These are phyloP conservation scores for Botrytis paeoniae DNA, from an alignment of 2,329 filamentous ascomycete genomes.

Conservation along the genomic window DNA sequence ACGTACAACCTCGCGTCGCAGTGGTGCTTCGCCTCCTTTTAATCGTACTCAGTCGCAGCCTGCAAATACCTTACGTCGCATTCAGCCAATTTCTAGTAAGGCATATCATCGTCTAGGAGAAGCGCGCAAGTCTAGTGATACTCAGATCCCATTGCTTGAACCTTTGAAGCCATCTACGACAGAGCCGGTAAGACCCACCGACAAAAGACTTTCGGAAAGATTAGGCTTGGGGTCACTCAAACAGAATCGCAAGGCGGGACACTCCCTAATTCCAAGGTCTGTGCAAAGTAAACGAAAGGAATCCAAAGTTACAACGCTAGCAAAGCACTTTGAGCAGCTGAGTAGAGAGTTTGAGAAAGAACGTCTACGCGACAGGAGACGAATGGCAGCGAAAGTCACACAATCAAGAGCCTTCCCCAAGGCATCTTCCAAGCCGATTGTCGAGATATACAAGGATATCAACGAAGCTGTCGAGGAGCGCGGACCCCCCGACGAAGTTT, in stretches of 20 bases:
- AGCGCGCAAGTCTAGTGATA: slow-evolving; percentile 24
- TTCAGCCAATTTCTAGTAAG: slow-evolving; percentile 28
- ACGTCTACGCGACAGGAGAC: slow-evolving; percentile 77
- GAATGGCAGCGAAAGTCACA: slow-evolving; percentile 72
- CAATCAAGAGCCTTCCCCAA: slow-evolving; percentile 80
- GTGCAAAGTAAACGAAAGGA: slow-evolving; percentile 67
- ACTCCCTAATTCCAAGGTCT: slow-evolving; percentile 87
- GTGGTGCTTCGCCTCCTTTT: slow-evolving; percentile 35
- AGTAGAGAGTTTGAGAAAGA: slow-evolving; percentile 91
- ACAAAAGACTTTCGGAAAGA: slow-evolving; percentile 76
- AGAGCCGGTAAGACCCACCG: slow-evolving; percentile 33
- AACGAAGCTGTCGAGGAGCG: slow-evolving; percentile 87
- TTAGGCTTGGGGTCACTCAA: slow-evolving; percentile 66
- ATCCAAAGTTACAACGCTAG: slow-evolving; percentile 83
- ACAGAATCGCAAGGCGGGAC: slow-evolving; percentile 49
- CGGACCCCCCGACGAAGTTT: slow-evolving; percentile 59
- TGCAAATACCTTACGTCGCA: slow-evolving; percentile 35
- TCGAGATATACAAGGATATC: slow-evolving; percentile 93
- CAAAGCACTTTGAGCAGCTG: slow-evolving; percentile 93
- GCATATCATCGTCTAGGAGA: slow-evolving; percentile 27
- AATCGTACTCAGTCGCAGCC: slow-evolving; percentile 39
- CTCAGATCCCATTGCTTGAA: slow-evolving; percentile 27
- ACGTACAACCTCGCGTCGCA: slow-evolving; percentile 29
- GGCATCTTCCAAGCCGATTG: slow-evolving; percentile 89
- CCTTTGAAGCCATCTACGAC: slow-evolving; percentile 29